Percentiles rank a stretch among this genome's conserved stretches.
Evolutionary conservation across 2,329 filamentous ascomycete genomes (phyloP).

Genomic region (Colletotrichum acutatum): DNA sequence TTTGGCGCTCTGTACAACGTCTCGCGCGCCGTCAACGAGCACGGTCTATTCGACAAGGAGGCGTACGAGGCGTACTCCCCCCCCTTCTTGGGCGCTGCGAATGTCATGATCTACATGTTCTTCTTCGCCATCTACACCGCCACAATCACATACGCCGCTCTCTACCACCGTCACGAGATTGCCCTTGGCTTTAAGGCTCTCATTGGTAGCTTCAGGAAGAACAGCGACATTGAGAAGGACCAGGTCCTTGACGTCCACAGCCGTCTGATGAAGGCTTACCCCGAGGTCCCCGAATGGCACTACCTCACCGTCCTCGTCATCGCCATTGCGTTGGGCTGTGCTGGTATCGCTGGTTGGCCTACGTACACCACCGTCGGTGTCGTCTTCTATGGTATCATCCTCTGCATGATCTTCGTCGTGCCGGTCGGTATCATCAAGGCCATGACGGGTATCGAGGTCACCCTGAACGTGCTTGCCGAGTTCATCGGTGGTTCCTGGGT

Average conservation of each 20-base stretch:
- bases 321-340: constrained; percentile 58
- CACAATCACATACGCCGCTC: constrained; percentile 59
- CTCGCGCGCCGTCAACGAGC: constrained; percentile 51
- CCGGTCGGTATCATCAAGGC: constrained; percentile 64
- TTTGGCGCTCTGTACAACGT: constrained; percentile 60
- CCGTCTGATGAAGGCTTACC: constrained; percentile 57
- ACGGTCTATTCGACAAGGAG: constrained; percentile 55
- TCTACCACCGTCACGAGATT: constrained; percentile 65
- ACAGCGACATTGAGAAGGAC: constrained; percentile 48
- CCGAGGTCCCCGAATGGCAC: constrained; percentile 66
- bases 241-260: constrained; percentile 57
- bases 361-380: constrained; percentile 63
- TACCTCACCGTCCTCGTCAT: constrained; percentile 55
- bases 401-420: constrained; percentile 62
- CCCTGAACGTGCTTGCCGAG: constrained; percentile 63
- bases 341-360: constrained; percentile 58
- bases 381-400: constrained; percentile 61
- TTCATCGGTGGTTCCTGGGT: constrained; percentile 64
- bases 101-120: constrained; percentile 63
- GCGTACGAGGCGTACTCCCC: constrained; percentile 63
- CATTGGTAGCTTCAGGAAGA: constrained; percentile 56
- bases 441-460: constrained; percentile 64
- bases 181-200: constrained; percentile 59
- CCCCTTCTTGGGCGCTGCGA: constrained; percentile 61
- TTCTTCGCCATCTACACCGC: constrained; percentile 67